Base-by-base conservation (phyloP, 164 flowering plant genomes). In the Vitis cinerea region DNA sequence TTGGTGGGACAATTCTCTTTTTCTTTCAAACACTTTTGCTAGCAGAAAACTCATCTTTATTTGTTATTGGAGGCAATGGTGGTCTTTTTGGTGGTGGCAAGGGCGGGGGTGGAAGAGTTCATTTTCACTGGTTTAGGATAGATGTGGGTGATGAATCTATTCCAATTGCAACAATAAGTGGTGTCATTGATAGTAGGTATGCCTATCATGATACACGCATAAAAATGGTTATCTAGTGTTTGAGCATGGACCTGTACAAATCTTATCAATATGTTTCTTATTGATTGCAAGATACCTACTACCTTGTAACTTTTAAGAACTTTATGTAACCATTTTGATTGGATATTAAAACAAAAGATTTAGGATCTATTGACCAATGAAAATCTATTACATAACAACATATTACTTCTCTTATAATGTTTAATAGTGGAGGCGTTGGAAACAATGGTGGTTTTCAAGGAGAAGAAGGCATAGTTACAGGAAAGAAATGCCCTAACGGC, bases 61-160 rank as follows among this genome's bases (percentile, higher is more conserved):
- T 97, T 69, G 83, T 83, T 79, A 57, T 63, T 77, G 99, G 99
- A 63, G 99, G 99, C 52, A 74, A 78, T 72, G 97, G 99, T 79
- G 89, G 94, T 67, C 79, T 76, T 64, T 61, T 69, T 78, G 99
- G 99, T 14, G 95, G 97, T 10, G 99, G 99, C 8, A 97, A 97
- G 10, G 99, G 98, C 10, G 98, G 97, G 50, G 99, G 99, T 67
- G 99, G 99, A 15, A 82, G 99, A 78, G 80, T 91, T 74, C 99
- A 95, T 78, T 91, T 95, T 72, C 90, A 93, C 77, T 95, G 99
- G 99, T 85, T 93, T 59, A 84, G 82, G 53, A 87, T 95, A 68
- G 80, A 88, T 51, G 72, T 75, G 23, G 94, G 90, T 5, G 81
- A 86, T 69, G 94, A 90, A 71, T 91, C 91, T 83, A 77, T 85